Conservation (phyloP, 371 early-diverging fungal species). For the Mucor lusitanicus region DNA sequence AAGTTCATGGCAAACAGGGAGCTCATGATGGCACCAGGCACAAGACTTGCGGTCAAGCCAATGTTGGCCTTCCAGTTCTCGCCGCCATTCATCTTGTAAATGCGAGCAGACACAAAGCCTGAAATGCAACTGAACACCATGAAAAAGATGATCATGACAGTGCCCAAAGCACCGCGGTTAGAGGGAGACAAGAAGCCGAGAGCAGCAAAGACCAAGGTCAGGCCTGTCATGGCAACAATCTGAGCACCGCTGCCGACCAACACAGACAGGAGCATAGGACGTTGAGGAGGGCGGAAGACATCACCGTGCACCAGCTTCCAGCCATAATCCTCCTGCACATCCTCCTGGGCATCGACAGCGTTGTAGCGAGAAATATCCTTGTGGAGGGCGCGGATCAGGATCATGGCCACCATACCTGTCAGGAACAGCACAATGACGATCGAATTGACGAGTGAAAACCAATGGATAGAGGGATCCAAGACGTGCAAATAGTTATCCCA, state of each 20-base stretch:
- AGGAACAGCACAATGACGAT: constrained; percentile 59
- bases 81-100: constrained; percentile 95
- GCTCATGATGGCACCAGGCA: constrained; percentile 77
- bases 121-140: constrained; percentile 85
- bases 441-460: constrained; percentile 38
- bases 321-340: constrained; percentile 87
- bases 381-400: constrained; percentile 84
- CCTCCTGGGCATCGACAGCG: constrained; percentile 78
- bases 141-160: constrained; percentile 88
- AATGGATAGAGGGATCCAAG: constrained; percentile 82
- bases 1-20: constrained; percentile 84
- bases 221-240: constrained; percentile 84
- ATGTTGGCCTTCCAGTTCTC: constrained; percentile 85
- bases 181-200: constrained; percentile 96
- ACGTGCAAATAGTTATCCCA: constrained; percentile 92
- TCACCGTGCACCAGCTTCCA: constrained; percentile 95
- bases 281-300: constrained; percentile 87
- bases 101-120: constrained; percentile 86
- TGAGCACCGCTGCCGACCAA: constrained; percentile 92
- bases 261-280: constrained; percentile 81
- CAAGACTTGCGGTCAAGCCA: constrained; percentile 77
- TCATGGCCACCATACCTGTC: constrained; percentile 86
- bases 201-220: constrained; percentile 88
- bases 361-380: constrained; percentile 85
- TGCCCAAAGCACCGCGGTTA: constrained; percentile 89